Evolutionary conservation across 129 eudicot species (phyloP).

Genomic region (Saussurea involucrata): DNA sequence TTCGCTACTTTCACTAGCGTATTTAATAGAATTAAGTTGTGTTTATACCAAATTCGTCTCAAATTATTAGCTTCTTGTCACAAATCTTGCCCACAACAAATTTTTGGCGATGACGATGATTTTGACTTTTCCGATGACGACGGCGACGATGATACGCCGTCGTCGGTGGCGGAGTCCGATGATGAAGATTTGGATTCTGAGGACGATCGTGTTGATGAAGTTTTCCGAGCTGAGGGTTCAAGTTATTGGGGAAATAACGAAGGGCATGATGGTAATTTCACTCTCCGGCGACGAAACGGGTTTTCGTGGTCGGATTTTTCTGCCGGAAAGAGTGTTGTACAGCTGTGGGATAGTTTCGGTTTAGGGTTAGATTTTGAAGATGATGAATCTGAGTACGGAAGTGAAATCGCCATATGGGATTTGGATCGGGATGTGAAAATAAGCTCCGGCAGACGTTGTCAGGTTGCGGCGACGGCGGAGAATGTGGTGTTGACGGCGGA

Average conservation of each 20-base stretch:
- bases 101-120: slow-evolving; percentile 31
- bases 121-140: slow-evolving; percentile 60
- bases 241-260: background rate
- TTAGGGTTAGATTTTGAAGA: slow-evolving; percentile 65
- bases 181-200: slow-evolving; percentile 33
- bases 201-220: slow-evolving; percentile 20
- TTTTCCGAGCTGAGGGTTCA: slow-evolving; percentile 48
- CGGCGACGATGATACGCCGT: slow-evolving; percentile 35
- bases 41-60: slow-evolving; percentile 31
- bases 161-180: slow-evolving; percentile 51
- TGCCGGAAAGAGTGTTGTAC: slow-evolving; percentile 69
- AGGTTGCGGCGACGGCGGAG: slow-evolving; percentile 26
- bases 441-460: slow-evolving; percentile 18
- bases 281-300: slow-evolving; percentile 42
- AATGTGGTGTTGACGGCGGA: slow-evolving; percentile 42
- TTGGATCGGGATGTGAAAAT: slow-evolving; percentile 28
- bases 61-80: slow-evolving; percentile 17
- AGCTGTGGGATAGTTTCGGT: slow-evolving; percentile 84
- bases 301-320: slow-evolving; percentile 69
- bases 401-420: slow-evolving; percentile 50
- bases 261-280: slow-evolving; percentile 31
- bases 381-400: slow-evolving; percentile 24
- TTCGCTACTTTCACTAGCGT: slow-evolving; percentile 61
- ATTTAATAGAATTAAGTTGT: slow-evolving; percentile 38
- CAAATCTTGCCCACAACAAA: slow-evolving; percentile 18